A percentile compares a stretch with the other conserved stretches of the same genome.
Conservation (phyloP, 2,329 filamentous ascomycete species). For the Colletotrichum paranaense region DNA sequence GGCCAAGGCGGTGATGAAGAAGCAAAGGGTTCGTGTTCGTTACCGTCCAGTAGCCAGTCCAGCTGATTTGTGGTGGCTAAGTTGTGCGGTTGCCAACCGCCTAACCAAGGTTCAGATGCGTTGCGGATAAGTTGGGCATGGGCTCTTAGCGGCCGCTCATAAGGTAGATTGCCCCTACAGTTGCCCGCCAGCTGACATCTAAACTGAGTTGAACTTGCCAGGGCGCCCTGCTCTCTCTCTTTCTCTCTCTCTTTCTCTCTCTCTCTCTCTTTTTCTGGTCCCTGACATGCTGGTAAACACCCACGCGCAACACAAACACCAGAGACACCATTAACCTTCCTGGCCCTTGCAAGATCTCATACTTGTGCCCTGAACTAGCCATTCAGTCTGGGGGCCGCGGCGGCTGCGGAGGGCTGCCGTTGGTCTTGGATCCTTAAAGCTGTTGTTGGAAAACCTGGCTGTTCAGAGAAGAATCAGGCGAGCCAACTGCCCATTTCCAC, state of each 20-base stretch:
- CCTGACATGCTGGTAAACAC: not conserved
- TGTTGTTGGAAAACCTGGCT: not conserved
- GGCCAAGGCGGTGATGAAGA: not conserved
- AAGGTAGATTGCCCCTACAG: not conserved
- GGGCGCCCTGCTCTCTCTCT: not conserved
- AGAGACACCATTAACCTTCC: not conserved
- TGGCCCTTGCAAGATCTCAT: constrained; percentile 15
- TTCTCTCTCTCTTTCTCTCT: not conserved
- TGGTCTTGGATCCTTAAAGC: not conserved
- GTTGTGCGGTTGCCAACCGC: not conserved
- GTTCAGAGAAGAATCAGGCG: not conserved
- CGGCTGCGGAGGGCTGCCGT: not conserved
- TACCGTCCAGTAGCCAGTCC: not conserved
- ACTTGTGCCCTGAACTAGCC: constrained; percentile 5
- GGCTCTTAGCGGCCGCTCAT: not conserved
- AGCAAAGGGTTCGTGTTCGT: not conserved
- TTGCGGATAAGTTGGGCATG: constrained; percentile 18
- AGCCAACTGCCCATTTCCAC: not conserved
- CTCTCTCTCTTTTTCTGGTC: not conserved
- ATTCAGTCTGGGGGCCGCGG: not conserved
- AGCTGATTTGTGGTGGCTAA: not conserved
- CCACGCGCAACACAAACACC: not conserved
- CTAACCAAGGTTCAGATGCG: not conserved
- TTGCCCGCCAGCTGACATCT: not conserved
- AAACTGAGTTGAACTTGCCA: not conserved